These are phyloP conservation scores for Pisolithus tinctorius DNA, from an alignment of 768 basidiomycete genomes.

Conservation along the genomic window DNA sequence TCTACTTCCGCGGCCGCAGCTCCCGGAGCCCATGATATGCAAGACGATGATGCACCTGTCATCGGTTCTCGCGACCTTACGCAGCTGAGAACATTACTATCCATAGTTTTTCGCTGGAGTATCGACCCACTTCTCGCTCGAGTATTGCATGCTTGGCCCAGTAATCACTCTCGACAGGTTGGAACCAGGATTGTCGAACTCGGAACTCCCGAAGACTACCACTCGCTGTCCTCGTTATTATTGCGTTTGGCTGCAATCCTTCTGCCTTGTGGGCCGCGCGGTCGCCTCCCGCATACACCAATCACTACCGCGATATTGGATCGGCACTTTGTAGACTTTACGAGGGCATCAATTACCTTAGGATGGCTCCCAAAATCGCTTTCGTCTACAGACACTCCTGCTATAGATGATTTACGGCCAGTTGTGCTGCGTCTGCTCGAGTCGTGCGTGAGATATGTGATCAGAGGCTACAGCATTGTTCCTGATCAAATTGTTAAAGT, in stretches of 20 bases:
- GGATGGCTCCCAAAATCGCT: conserved; percentile 67
- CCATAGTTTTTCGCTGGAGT: conserved; percentile 70
- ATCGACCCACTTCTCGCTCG: conserved; percentile 45
- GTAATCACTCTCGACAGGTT: conserved; percentile 13
- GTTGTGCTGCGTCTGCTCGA: conserved; percentile 50
- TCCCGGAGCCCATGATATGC: neutral
- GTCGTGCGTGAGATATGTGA: conserved; percentile 42
- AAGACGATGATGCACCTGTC: conserved; percentile 8
- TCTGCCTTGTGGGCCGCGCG: conserved; percentile 46
- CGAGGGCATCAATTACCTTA: conserved; percentile 53
- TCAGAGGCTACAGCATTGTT: conserved; percentile 6
- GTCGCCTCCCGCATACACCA: conserved; percentile 46
- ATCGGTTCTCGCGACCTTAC: conserved; percentile 65
- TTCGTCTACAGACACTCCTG: conserved; percentile 30
- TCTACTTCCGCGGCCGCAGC: neutral
- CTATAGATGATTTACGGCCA: conserved; percentile 43
- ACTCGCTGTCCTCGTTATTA: conserved; percentile 36
- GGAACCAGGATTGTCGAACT: conserved; percentile 40
- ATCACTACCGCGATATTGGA: conserved; percentile 55
- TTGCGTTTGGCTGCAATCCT: conserved; percentile 41
- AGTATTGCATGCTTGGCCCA: conserved; percentile 36
- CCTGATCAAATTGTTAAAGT: conserved; percentile 25
- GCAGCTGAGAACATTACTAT: conserved; percentile 54
- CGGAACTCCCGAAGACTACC: conserved; percentile 36
- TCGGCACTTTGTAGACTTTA: conserved; percentile 50